Evolutionary conservation across 305 asterid genomes (phyloP).

Genomic region (Rubia tinctorum): DNA sequence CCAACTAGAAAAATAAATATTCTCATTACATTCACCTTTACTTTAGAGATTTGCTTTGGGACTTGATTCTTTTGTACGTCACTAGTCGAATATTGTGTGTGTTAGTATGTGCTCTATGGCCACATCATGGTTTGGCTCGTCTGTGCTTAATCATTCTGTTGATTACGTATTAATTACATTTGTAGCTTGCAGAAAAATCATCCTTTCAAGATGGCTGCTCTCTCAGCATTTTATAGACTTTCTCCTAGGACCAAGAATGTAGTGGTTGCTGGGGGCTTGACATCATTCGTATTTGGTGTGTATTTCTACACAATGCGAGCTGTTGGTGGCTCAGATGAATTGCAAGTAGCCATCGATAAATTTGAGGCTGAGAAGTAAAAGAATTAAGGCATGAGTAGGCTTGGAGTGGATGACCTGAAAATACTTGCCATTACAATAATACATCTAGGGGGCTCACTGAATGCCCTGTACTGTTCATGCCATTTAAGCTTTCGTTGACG

Average conservation of each 20-base stretch:
- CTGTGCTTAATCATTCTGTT: not conserved
- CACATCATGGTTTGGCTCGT: not conserved
- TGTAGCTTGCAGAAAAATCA: conserved; percentile 8
- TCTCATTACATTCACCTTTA: too few relatives aligned
- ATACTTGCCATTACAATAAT: not conserved
- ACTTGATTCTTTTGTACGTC: not conserved
- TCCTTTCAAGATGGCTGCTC: conserved; percentile 45
- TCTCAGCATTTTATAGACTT: conserved; percentile 52
- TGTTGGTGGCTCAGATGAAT: conserved; percentile 81
- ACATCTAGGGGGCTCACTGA: not conserved
- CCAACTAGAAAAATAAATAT: not conserved
- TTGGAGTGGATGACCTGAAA: conserved; percentile 35
- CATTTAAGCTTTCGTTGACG: not conserved
- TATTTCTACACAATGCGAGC: conserved; percentile 91
- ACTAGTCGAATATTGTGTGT: not conserved
- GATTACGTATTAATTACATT: not conserved
- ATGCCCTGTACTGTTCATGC: not conserved
- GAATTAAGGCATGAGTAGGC: conserved; percentile 33
- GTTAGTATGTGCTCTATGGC: not conserved
- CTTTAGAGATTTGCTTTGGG: not conserved
- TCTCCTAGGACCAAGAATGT: conserved; percentile 67
- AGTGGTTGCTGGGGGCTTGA: conserved; percentile 74
- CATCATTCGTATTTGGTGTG: conserved; percentile 77
- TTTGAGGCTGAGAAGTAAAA: conserved; percentile 55
- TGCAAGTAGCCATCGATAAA: conserved; percentile 80